Base-by-base conservation (phyloP, 805 yeast genomes). In the Cyberlindnera subsufficiens region DNA sequence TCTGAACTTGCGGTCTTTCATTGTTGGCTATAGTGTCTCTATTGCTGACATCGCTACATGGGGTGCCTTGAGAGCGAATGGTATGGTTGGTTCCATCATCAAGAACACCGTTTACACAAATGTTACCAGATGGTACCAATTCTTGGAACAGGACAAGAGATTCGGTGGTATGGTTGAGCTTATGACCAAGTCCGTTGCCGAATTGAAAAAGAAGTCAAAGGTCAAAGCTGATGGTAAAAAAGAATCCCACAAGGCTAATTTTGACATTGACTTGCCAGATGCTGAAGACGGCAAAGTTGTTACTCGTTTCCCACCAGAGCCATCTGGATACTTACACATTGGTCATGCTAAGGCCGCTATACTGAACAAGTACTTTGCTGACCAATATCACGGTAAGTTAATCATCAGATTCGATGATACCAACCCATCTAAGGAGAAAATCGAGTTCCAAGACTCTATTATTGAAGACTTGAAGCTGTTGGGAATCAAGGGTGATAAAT, bases 341-440 rank as follows among this genome's bases (percentile, higher is more conserved):
- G 99, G 99, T 55, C 99, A 93, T 64, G 99, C 96, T 47, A 93
- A 93, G 69, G 99, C 99, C 49, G 99, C 99, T 42, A 75, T 93
- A 45, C 77, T 93, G 63, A 93, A 93, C 72, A 93, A 93, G 68
- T 91, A 90, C 71, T 91, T 93, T 71, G 99, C 99, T 38, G 82
- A 87, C 56, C 84, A 79, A 61, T 93, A 91, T 75, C 85, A 93
- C 60, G 99, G 99, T 64, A 93, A 93, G 69, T 78, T 93, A 64
- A 89, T 93, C 60, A 83, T 93, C 60, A 82, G 99, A 69, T 93
- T 93, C 65, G 99, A 93, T 66, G 99, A 93, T 64, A 93, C 99
- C 45, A 93, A 93, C 66, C 99, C 99, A 33, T 78, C 93, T 43
- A 93, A 93, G 72, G 99, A 93, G 74, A 91, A 87, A 69, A 80